Evolutionary conservation across 2,329 filamentous ascomycete genomes (phyloP).

Genomic region (Coniochaeta sp.): DNA sequence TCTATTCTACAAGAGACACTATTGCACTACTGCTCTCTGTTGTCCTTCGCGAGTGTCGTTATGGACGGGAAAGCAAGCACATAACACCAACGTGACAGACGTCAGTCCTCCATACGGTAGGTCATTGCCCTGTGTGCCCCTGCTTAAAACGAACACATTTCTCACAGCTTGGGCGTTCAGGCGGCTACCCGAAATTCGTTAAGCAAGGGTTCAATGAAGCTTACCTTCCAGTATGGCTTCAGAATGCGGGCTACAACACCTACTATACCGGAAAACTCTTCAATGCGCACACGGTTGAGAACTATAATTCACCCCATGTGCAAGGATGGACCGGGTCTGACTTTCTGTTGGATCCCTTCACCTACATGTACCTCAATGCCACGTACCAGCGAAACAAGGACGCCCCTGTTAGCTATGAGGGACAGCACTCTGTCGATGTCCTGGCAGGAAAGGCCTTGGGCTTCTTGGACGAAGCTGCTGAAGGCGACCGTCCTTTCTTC

Average conservation of each 20-base stretch:
- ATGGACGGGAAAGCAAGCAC: conserved; percentile 53
- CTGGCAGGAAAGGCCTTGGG: background rate
- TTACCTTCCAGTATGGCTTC: conserved; percentile 44
- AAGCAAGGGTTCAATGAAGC: conserved; percentile 39
- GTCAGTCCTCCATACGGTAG: conserved; percentile 16
- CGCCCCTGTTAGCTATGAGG: conserved; percentile 24
- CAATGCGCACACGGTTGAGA: conserved; percentile 39
- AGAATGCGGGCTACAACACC: conserved; percentile 41
- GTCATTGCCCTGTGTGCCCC: background rate
- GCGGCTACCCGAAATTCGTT: conserved; percentile 42
- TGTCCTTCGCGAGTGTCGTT: conserved; percentile 55
- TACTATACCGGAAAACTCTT: conserved; percentile 50
- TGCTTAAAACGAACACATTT: background rate
- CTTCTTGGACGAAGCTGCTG: conserved; percentile 1
- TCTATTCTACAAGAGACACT: conserved; percentile 48
- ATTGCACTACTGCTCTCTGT: conserved; percentile 53
- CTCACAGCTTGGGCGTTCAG: conserved; percentile 10
- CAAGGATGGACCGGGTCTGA: conserved; percentile 49
- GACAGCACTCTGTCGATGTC: conserved; percentile 16
- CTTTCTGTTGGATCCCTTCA: conserved; percentile 57
- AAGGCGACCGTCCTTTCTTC: conserved; percentile 41
- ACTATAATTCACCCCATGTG: conserved; percentile 42
- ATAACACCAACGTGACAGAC: conserved; percentile 55
- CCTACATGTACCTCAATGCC: conserved; percentile 60
- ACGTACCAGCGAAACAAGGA: conserved; percentile 55